Evolutionary conservation across 768 basidiomycete species (phyloP).

Genomic region (Agaricus subrufescens): DNA sequence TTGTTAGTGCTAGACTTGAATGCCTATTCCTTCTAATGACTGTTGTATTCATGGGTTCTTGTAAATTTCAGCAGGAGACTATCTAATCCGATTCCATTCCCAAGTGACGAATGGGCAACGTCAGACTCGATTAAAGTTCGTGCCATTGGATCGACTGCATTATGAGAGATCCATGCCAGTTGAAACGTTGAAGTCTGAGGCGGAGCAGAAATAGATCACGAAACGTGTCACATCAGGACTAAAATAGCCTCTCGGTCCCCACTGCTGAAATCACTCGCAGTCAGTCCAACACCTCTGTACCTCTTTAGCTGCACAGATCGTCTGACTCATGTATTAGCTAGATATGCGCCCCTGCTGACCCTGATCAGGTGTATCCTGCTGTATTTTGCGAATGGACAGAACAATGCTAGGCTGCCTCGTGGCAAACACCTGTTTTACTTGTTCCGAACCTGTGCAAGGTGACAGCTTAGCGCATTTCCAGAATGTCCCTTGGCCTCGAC

Average conservation of each 20-base stretch:
- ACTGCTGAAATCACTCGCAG: neutral
- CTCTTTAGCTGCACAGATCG: neutral
- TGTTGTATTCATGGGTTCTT: neutral
- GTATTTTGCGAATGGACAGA: neutral
- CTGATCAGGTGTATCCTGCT: neutral
- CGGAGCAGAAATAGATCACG: neutral
- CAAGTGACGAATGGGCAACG: too few relatives aligned
- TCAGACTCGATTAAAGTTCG: too few relatives aligned
- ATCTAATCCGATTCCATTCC: neutral
- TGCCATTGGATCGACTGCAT: too few relatives aligned
- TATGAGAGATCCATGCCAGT: too few relatives aligned
- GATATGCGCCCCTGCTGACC: neutral
- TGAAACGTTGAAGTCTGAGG: neutral
- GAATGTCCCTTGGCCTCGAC: conserved; percentile 1
- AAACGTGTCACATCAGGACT: neutral
- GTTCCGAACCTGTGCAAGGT: conserved; percentile 2
- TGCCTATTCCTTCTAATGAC: neutral
- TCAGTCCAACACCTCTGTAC: neutral
- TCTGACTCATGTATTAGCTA: neutral
- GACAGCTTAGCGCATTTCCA: conserved; percentile 10
- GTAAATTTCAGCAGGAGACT: neutral
- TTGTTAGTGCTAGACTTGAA: neutral
- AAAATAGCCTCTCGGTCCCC: neutral
- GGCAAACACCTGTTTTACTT: conserved; percentile 3
- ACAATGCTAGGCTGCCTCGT: conserved; percentile 5